Evolutionary conservation across 306 rosid genomes (phyloP), one percentile per base, ranked within the genome.

Genomic region (Datisca glomerata): DNA sequence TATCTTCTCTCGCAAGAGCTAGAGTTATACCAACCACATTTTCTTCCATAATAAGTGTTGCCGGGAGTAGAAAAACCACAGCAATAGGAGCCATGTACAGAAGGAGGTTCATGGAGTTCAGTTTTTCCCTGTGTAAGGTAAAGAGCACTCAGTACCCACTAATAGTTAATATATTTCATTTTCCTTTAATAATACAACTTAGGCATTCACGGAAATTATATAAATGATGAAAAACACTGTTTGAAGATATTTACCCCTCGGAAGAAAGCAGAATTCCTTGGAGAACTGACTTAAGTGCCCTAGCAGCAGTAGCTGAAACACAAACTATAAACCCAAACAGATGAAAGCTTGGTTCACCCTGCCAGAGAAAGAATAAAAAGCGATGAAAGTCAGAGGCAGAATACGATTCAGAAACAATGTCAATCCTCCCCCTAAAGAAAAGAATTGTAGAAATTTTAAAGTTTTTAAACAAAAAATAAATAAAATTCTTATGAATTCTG

Each of bases 341-440:
- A 75, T 91, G 99, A 78, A 91, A 91, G 63, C 99, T 91, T 0
- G 99, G 99, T 67, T 91, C 99, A 63, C 99, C 94, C 99, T 91
- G 51, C 3, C 21, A 38, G 18, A 14, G 6, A 38, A n/a, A 0
- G 7, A 38, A 17, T n/a, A n/a, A n/a, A n/a, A n/a, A n/a, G n/a
- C n/a, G n/a, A n/a, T n/a, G n/a, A n/a, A n/a, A n/a, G n/a, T n/a
- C n/a, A n/a, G n/a, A n/a, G n/a, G n/a, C n/a, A n/a, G n/a, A n/a
- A n/a, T n/a, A n/a, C n/a, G n/a, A n/a, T n/a, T n/a, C n/a, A n/a
- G n/a, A n/a, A n/a, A n/a, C n/a, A n/a, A n/a, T n/a, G n/a, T n/a
- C n/a, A n/a, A n/a, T n/a, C n/a, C n/a, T n/a, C n/a, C n/a, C n/a
- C n/a, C n/a, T n/a, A n/a, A n/a, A n/a, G n/a, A n/a, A n/a, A n/a